Evolutionary conservation across 169 alveolate genomes (phyloP).

Genomic region (Plasmodium gaboni): DNA sequence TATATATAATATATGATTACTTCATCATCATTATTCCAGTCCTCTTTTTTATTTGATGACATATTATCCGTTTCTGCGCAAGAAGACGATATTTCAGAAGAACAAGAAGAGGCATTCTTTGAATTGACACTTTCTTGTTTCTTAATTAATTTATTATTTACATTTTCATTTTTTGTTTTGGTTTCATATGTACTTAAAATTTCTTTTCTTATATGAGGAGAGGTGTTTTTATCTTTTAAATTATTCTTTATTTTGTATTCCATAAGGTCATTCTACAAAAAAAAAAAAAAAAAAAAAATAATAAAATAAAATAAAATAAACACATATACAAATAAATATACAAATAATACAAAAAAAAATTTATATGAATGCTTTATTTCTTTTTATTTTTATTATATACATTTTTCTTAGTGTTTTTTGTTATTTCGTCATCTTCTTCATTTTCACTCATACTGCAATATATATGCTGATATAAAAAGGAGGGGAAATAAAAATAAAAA

Average conservation of each 20-base stretch:
- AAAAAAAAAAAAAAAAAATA: not conserved
- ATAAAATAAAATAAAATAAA: not conserved
- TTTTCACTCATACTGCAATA: slow-evolving; percentile 27
- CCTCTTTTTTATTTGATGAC: slow-evolving; percentile 7
- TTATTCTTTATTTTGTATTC: slow-evolving; percentile 4
- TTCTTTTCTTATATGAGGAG: not conserved
- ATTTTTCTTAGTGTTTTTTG: slow-evolving; percentile 7
- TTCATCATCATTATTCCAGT: slow-evolving; percentile 25
- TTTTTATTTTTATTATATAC: not conserved
- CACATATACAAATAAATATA: not conserved
- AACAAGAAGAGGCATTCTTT: slow-evolving; percentile 7
- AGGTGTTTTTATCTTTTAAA: not conserved
- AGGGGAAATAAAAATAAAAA: not conserved
- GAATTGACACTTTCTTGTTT: not conserved
- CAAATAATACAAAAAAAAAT: not conserved
- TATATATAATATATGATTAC: not conserved
- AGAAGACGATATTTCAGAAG: slow-evolving; percentile 14
- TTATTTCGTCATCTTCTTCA: not conserved
- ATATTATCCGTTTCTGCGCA: slow-evolving; percentile 19
- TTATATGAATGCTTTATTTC: not conserved
- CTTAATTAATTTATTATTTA: not conserved
- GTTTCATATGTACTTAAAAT: not conserved
- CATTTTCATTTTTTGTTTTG: slow-evolving; percentile 10
- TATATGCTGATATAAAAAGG: slow-evolving; percentile 29
- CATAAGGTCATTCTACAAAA: not conserved